Base-by-base conservation (phyloP, 345 rosid genomes). In the Eucalyptus curtisii region DNA sequence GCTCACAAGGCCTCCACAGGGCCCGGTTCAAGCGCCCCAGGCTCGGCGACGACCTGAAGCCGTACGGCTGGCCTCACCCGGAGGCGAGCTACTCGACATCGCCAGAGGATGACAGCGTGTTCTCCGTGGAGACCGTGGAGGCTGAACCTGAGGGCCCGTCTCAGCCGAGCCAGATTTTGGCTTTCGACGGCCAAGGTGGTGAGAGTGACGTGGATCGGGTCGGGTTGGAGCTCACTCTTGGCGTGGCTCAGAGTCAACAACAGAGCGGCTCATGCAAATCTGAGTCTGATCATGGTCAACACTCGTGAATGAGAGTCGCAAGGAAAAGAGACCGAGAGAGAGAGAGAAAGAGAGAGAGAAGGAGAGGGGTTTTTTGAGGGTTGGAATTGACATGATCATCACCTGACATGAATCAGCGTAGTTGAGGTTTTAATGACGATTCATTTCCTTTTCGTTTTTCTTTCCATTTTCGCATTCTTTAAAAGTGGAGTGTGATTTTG, bases 171-270 rank as follows among this genome's bases (percentile, higher is more conserved):
- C 88, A 2, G n/a, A 86, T 37, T 47, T 57, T 45, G 64, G 81
- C 86, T 55, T 50, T 79, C 53, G 88, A 88, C 20, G 64, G 86
- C 40, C 89, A 8, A 68, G 44, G 31, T 31, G 66, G 48, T 22
- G 79, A 42, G 11, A 76, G 25, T 40, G 82, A 55, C 24, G 87
- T 68, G 30, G 68, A 49, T 45, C 24, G 40, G 45, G 80, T 88
- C 48, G 80, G 88, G 15, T 87, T 93, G 93, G 93, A 92, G 25
- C 92, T 93, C 49, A 91, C 93, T 44, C 92, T 93, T 48, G 91
- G 92, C 30, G 50, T 89, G 79, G 86, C 45, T 71, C 81, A 71
- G 81, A 71, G 81, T 71, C 81, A 85, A 45, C 71, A 61, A 79
- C 66, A 33, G 49, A 47, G 86, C 40, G 50, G 24, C 86, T 6